Percentiles rank a stretch among this genome's conserved stretches.
phyloP scores from a whole-genome alignment of 371 early-diverging fungal genomes.

The Actinomucor elegans region DNA sequence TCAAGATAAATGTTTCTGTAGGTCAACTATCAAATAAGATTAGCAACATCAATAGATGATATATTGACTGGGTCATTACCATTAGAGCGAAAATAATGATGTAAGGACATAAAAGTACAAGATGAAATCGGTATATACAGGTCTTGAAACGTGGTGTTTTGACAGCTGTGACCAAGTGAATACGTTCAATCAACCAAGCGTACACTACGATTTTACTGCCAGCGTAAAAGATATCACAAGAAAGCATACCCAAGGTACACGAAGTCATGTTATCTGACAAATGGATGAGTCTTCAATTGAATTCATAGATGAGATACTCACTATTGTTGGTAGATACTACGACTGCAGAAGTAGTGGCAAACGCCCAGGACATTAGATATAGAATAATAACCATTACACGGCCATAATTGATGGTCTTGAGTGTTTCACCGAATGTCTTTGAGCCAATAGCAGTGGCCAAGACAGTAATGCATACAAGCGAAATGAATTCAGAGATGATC shows the following conservation, averaged over 20 bases:
- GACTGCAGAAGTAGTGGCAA: constrained; percentile 33
- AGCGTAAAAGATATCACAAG: constrained; percentile 52
- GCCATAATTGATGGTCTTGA: constrained; percentile 40
- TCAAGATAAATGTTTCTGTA: constrained; percentile 46
- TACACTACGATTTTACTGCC: constrained; percentile 50
- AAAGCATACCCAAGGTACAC: constrained; percentile 45
- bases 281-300: not conserved
- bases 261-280: constrained; percentile 39
- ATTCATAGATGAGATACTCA: not conserved
- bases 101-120: constrained; percentile 48
- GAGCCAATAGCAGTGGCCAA: constrained; percentile 36
- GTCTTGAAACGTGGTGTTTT: constrained; percentile 43
- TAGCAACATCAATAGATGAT: not conserved
- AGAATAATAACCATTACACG: constrained; percentile 38
- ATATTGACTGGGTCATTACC: constrained; percentile 14
- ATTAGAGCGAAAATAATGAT: constrained; percentile 48
- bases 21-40: constrained; percentile 25
- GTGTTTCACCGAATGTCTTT: constrained; percentile 39
- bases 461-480: constrained; percentile 39
- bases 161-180: constrained; percentile 46
- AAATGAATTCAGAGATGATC: constrained; percentile 39
- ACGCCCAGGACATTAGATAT: constrained; percentile 41
- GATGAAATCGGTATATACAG: constrained; percentile 45
- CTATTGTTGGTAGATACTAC: constrained; percentile 48
- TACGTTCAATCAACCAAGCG: constrained; percentile 52